These are phyloP conservation scores for Opeltia flavorubescens DNA, from an alignment of 495 filamentous ascomycete genomes.

Conservation along the genomic window DNA sequence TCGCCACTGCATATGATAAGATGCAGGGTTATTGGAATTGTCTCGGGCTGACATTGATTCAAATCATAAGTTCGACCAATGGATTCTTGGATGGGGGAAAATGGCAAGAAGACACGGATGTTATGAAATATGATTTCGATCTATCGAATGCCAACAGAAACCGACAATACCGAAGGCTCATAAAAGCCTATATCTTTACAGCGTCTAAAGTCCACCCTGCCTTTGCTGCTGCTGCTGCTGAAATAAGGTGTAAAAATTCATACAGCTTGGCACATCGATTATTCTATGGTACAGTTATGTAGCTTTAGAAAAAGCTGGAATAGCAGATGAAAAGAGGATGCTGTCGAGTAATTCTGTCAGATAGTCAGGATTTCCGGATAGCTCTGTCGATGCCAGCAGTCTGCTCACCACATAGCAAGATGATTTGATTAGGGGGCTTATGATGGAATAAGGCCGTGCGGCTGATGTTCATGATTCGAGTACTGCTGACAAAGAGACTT, in stretches of 20 bases:
- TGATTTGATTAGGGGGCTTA: too few relatives aligned
- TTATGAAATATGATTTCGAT: not conserved
- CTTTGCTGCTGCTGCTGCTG: not conserved
- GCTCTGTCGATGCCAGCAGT: not conserved
- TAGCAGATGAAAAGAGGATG: constrained; percentile 1
- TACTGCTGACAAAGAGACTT: not conserved
- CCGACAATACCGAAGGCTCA: not conserved
- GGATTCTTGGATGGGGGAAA: too few relatives aligned
- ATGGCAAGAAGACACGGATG: too few relatives aligned
- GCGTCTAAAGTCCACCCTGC: not conserved
- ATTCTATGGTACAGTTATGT: not conserved
- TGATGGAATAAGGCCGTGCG: too few relatives aligned
- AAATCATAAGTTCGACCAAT: too few relatives aligned
- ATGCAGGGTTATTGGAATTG: too few relatives aligned
- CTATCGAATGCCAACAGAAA: not conserved
- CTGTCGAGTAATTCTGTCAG: not conserved
- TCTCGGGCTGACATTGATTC: too few relatives aligned
- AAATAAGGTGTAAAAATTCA: too few relatives aligned
- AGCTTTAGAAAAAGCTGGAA: not conserved
- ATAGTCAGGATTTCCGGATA: not conserved
- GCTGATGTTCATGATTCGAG: too few relatives aligned
- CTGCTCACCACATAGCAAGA: not conserved
- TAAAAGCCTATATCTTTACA: not conserved
- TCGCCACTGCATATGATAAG: too few relatives aligned
- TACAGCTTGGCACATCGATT: not conserved